Percentiles rank a stretch among this genome's conserved stretches.
phyloP scores from a whole-genome alignment of 2,329 filamentous ascomycete genomes.

The Calonectria hongkongensis region DNA sequence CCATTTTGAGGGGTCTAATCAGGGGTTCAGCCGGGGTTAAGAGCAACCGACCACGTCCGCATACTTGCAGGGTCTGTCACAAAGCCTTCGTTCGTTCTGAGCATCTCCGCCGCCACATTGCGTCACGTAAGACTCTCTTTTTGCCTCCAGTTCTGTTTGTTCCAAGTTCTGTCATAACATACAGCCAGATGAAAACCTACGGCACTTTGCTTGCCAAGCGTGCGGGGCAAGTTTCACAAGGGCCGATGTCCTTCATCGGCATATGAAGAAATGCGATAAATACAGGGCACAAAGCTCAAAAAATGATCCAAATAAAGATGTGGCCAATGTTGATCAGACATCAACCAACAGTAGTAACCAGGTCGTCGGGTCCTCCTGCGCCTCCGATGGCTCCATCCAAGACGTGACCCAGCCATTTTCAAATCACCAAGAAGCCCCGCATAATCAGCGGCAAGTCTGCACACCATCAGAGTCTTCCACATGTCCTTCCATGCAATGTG shows the following conservation, averaged over 20 bases:
- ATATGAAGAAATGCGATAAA: conserved; percentile 11
- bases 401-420: neutral
- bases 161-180: neutral
- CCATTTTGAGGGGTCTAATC: neutral
- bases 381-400: neutral
- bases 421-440: neutral
- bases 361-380: neutral
- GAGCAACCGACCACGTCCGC: conserved; percentile 13
- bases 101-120: conserved; percentile 11
- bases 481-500: neutral
- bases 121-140: neutral
- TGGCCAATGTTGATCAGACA: neutral
- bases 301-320: neutral
- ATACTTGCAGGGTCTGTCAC: conserved; percentile 5
- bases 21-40: neutral
- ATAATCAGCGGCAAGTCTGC: neutral
- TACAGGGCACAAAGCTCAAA: neutral
- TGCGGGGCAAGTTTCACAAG: conserved; percentile 17
- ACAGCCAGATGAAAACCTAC: neutral
- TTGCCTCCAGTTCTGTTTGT: neutral
- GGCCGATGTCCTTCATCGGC: conserved; percentile 3
- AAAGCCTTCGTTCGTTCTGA: conserved; percentile 7
- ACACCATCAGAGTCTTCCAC: conserved; percentile 9
- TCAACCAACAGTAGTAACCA: neutral
- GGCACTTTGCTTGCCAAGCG: conserved; percentile 6